Evolutionary conservation across 164 flowering plant genomes (phyloP).

Genomic region (Berberis thunbergii): DNA sequence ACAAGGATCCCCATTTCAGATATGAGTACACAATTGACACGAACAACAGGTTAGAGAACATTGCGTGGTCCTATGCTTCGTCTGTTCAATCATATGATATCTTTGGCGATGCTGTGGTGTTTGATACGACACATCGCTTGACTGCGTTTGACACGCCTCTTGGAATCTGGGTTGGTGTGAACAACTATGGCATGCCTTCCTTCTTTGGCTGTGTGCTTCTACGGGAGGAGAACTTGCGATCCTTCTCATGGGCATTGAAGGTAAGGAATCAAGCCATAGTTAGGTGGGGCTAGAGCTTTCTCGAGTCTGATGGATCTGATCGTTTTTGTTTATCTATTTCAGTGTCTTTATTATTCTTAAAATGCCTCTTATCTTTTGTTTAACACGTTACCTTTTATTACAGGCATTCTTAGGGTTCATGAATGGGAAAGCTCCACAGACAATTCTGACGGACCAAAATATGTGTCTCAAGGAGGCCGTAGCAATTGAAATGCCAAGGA

Average conservation of each 20-base stretch:
- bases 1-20: slow-evolving; percentile 67
- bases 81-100: slow-evolving; percentile 67
- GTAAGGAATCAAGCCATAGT: slow-evolving; percentile 8
- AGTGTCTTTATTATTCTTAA: too few relatives aligned
- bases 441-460: slow-evolving; percentile 86
- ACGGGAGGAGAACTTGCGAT: slow-evolving; percentile 60
- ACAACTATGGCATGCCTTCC: slow-evolving; percentile 94
- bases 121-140: slow-evolving; percentile 87
- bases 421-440: slow-evolving; percentile 88
- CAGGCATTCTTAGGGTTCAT: slow-evolving; percentile 77
- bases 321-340: background rate
- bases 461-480: slow-evolving; percentile 85
- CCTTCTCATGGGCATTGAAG: slow-evolving; percentile 86
- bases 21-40: slow-evolving; percentile 63
- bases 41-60: slow-evolving; percentile 60
- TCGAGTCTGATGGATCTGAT: too few relatives aligned
- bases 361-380: too few relatives aligned
- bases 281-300: too few relatives aligned
- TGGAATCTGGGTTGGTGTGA: slow-evolving; percentile 90
- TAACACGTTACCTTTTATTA: background rate
- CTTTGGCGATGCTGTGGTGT: slow-evolving; percentile 89
- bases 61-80: slow-evolving; percentile 93
- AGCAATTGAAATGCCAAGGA: slow-evolving; percentile 61
- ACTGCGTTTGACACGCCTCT: slow-evolving; percentile 91
- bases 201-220: slow-evolving; percentile 86